Base-by-base conservation (phyloP, 768 basidiomycete genomes). In the Cystofilobasidium ferigula region DNA sequence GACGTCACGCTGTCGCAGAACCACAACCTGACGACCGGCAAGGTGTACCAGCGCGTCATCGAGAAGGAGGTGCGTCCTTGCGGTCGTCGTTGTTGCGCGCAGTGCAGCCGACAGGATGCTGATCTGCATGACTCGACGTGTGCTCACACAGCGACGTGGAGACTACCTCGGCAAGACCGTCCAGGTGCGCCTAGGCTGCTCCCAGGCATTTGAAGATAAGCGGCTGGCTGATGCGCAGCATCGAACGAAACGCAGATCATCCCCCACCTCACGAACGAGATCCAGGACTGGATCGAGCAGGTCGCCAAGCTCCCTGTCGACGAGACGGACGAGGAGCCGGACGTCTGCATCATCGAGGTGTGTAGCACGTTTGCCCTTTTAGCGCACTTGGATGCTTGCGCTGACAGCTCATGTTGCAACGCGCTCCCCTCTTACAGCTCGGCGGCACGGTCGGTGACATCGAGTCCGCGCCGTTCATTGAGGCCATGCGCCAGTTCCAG, bases 401-500 rank as follows among this genome's bases (percentile, higher is more conserved):
- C 47, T 36, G n/a, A 30, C 60, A 63, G n/a, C 54, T 14, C 24
- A 18, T 7, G 32, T 30, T 24, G 26, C 42, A 16, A 40, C 42
- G 10, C 40, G 30, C 30, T 26, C 35, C 60, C 40, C 24, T 12
- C 51, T 5, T 61, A n/a, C 69, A 93, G 90, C 87, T 99, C 69
- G 94, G 94, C 63, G 94, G 94, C 26, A 99, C 94, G 0, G 94
- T 99, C 20, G 94, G 94, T 53, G 94, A 99, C 73, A 99, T 99
- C 74, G 94, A 99, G 73, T 95, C 91, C 8, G 93, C 93, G 3
- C 94, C 94, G 2, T 99, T 99, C 76, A 81, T 99, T 54, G 94
- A 99, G 76, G 94, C 94, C 0, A 92, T 99, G 87, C 85, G 94
- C n/a, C 94, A 99, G 76, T 99, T 99, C 81, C 94, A 99, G 74